Evolutionary conservation across 2,329 filamentous ascomycete species (phyloP).

Genomic region (Samsoniella hepiali): DNA sequence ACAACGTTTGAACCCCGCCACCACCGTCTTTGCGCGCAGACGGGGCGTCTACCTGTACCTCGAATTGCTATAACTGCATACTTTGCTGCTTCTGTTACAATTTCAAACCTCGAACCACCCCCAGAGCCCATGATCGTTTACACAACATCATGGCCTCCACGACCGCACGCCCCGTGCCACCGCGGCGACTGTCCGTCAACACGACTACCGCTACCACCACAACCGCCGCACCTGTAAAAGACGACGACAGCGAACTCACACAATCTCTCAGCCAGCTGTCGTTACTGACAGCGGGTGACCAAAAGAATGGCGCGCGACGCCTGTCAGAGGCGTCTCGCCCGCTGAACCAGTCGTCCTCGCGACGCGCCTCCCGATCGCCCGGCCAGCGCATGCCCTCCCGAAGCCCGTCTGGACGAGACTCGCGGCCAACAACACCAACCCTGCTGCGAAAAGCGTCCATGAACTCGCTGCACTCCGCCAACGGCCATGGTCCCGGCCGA

Average conservation of each 20-base stretch:
- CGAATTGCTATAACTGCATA: neutral
- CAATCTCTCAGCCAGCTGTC: constrained; percentile 45
- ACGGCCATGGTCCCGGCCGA: constrained; percentile 36
- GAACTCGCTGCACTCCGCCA: constrained; percentile 53
- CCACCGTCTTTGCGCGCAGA: neutral
- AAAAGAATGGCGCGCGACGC: constrained; percentile 26
- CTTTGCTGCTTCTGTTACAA: neutral
- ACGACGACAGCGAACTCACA: constrained; percentile 35
- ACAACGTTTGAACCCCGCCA: constrained; percentile 13
- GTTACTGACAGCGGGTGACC: constrained; percentile 32
- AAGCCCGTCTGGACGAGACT: constrained; percentile 43
- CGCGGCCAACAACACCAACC: constrained; percentile 47
- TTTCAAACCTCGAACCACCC: neutral
- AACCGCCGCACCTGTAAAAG: constrained; percentile 17
- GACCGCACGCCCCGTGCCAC: constrained; percentile 27
- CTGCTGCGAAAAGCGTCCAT: constrained; percentile 55
- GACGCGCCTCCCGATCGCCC: constrained; percentile 39
- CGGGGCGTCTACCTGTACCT: neutral
- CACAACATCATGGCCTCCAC: constrained; percentile 27
- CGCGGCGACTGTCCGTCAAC: constrained; percentile 34
- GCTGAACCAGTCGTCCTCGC: constrained; percentile 35
- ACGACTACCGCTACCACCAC: constrained; percentile 20
- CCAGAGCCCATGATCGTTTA: constrained; percentile 9
- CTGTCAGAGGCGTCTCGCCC: constrained; percentile 31
- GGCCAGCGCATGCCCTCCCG: constrained; percentile 36